phyloP scores from a whole-genome alignment of 345 rosid genomes.

The Hypericum androsaemum region DNA sequence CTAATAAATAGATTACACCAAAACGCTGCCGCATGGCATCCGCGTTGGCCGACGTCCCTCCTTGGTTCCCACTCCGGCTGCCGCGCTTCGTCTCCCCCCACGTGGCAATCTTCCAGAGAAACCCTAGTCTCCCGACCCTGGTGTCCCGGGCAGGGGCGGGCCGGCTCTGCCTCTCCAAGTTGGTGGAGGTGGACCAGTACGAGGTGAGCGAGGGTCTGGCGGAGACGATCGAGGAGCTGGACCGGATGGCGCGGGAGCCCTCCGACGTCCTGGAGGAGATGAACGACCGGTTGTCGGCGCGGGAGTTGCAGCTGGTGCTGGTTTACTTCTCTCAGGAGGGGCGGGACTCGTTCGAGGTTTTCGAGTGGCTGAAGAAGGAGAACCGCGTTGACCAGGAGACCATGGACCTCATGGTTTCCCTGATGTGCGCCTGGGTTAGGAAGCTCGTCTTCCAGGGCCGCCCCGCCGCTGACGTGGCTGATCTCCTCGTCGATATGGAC shows the following conservation, averaged over 20 bases:
- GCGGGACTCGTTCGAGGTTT: constrained; percentile 86
- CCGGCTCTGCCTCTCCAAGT: constrained; percentile 13
- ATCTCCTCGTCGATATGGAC: constrained; percentile 79
- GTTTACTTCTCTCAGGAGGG: constrained; percentile 95
- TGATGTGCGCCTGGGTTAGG: constrained; percentile 85
- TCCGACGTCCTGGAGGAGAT: constrained; percentile 79
- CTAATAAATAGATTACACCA: no score
- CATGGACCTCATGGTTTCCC: constrained; percentile 89
- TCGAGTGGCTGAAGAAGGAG: constrained; percentile 83
- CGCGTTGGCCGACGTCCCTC: no score
- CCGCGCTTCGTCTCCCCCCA: no score
- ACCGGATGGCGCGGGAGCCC: constrained; percentile 83
- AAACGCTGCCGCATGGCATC: no score
- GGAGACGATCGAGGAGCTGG: constrained; percentile 81
- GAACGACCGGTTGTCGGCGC: constrained; percentile 68
- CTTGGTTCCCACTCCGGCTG: no score
- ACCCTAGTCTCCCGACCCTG: no score
- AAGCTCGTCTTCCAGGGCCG: constrained; percentile 56
- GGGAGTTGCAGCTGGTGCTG: constrained; percentile 68
- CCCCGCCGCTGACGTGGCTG: constrained; percentile 56
- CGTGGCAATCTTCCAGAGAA: no score
- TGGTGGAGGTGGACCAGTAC: constrained; percentile 56
- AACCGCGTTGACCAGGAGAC: constrained; percentile 75
- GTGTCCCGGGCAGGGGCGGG: constrained; percentile 5
- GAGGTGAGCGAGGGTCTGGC: constrained; percentile 74